These are phyloP conservation scores for Komagataea norvegica DNA, from an alignment of 1,139 yeast species.

Conservation along the genomic window DNA sequence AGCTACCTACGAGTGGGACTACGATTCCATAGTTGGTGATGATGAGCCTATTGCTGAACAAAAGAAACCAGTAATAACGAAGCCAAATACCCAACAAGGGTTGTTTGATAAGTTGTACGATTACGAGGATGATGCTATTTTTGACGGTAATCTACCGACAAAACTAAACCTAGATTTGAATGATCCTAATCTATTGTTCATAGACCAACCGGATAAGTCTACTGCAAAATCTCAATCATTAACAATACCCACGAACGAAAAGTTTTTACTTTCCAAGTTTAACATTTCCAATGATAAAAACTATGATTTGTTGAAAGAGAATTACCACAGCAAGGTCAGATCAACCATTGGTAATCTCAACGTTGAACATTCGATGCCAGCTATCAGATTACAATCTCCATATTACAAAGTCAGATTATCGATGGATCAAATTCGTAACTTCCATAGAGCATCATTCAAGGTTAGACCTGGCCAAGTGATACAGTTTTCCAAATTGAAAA, in stretches of 20 bases:
- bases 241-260: slow-evolving; percentile 46
- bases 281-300: slow-evolving; percentile 85
- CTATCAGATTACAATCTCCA: slow-evolving; percentile 82
- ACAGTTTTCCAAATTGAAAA: slow-evolving; percentile 68
- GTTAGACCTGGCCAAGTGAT: slow-evolving; percentile 76
- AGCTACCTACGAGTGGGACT: slow-evolving; percentile 85
- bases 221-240: slow-evolving; percentile 29
- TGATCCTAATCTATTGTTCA: slow-evolving; percentile 73
- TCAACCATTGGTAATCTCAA: slow-evolving; percentile 87
- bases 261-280: slow-evolving; percentile 50
- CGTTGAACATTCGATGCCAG: slow-evolving; percentile 91
- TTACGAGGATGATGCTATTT: slow-evolving; percentile 75
- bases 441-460: slow-evolving; percentile 74
- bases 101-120: slow-evolving; percentile 28
- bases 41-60: slow-evolving; percentile 14
- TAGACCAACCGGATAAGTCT: slow-evolving; percentile 37
- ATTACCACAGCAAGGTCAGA: slow-evolving; percentile 88
- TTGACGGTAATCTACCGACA: slow-evolving; percentile 60
- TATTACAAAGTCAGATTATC: slow-evolving; percentile 77
- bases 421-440: slow-evolving; percentile 65
- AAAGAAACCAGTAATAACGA: neutral
- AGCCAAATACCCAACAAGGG: slow-evolving; percentile 26
- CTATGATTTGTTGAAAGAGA: slow-evolving; percentile 76
- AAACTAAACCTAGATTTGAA: slow-evolving; percentile 71
- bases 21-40: slow-evolving; percentile 55